Evolutionary conservation across 2,329 filamentous ascomycete genomes (phyloP).

Genomic region (Mycosphaerella arachidis): DNA sequence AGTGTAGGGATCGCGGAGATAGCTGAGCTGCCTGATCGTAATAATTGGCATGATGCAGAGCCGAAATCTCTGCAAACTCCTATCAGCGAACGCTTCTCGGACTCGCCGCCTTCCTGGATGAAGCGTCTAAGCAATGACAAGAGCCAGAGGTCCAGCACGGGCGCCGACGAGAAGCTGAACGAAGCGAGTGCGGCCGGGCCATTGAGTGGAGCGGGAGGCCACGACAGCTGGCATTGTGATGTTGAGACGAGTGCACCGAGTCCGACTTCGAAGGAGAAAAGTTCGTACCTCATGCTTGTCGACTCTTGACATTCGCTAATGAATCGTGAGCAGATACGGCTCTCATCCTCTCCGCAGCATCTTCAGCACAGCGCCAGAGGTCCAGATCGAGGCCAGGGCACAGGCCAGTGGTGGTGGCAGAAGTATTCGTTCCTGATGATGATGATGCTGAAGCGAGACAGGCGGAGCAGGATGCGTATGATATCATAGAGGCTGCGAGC

Average conservation of each 20-base stretch:
- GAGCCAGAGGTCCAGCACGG: neutral
- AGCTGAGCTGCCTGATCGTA: neutral
- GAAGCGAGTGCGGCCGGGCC: neutral
- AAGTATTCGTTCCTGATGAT: neutral
- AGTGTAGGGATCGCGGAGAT: neutral
- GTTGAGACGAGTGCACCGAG: neutral
- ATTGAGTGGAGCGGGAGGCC: neutral
- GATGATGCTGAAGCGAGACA: neutral
- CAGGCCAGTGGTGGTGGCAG: neutral
- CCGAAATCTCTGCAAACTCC: neutral
- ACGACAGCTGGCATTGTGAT: neutral
- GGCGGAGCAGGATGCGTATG: neutral
- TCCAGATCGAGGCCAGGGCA: neutral
- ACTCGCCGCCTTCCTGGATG: constrained; percentile 1
- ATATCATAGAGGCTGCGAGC: neutral
- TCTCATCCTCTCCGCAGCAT: neutral
- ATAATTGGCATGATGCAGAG: neutral
- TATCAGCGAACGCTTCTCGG: neutral
- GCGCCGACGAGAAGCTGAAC: neutral
- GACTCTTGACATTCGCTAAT: neutral
- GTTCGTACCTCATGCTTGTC: neutral
- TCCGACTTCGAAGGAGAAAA: neutral
- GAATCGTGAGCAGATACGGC: neutral
- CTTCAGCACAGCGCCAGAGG: neutral
- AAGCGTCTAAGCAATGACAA: neutral